Evolutionary conservation across 352 stramenopile species (phyloP), one percentile per base, ranked within the genome.

Genomic region (Phytophthora ramorum): DNA sequence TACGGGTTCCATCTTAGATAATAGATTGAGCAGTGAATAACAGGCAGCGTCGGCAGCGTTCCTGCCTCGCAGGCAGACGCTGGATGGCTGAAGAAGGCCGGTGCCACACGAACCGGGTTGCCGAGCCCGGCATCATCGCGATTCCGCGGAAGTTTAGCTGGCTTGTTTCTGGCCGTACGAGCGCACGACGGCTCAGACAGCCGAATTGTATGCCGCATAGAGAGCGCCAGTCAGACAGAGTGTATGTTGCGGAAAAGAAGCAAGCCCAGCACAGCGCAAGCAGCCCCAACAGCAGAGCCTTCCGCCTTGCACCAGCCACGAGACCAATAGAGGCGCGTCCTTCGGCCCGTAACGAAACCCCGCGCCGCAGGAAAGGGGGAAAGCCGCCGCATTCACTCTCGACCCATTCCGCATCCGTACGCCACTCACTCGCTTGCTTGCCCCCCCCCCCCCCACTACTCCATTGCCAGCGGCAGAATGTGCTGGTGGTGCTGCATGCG

Each of bases 401-500:
- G 28, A 34, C 5, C 28, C 28, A 34, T 34, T 34, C 28, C 28
- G 28, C 28, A 34, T 34, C 28, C 7, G 28, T 12, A 34, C 5
- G 28, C 28, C 7, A 10, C 35, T 0, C 35, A 41, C 12, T 41
- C 34, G 34, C 22, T 32, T 4, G 26, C 26, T 8, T 32, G 7
- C 4, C 7, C 4, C 24, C 5, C 24, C 24, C 24, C 5, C 5
- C 3, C 26, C 26, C 26, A 32, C 4, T 32, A 6, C 26, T 32
- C 26, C 26, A 32, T 32, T 32, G 22, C 22, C 22, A 24, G 22
- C 22, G 22, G 22, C 24, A 17, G 22, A 16, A 89, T 93, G 75
- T 94, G 88, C 64, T 96, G 88, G 88, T 93, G 87, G 86, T 96
- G 88, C 69, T 96, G 88, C 58, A 96, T 96, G 84, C 88, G 86